Evolutionary conservation across 345 rosid species (phyloP).

Genomic region (Citrus trifoliata): DNA sequence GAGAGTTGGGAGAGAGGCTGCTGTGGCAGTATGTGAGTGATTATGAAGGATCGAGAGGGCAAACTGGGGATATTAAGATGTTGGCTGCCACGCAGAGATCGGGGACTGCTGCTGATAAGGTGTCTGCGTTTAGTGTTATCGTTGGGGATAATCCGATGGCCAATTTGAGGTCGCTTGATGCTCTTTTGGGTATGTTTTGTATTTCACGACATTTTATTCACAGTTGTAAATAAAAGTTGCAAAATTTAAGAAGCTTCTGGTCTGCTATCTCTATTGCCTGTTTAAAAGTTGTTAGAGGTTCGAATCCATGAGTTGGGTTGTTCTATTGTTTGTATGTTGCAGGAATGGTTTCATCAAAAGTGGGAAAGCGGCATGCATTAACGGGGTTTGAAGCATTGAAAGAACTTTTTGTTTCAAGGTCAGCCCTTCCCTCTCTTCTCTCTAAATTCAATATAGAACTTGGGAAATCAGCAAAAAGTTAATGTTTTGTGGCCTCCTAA

Average conservation of each 20-base stretch:
- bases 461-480: not conserved
- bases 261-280: not conserved
- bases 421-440: constrained; percentile 6
- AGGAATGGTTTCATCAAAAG: constrained; percentile 95
- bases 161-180: constrained; percentile 89
- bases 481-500: not conserved
- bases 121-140: constrained; percentile 81
- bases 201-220: no score
- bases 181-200: constrained; percentile 61
- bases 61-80: constrained; percentile 85
- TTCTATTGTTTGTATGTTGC: constrained; percentile 22
- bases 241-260: not conserved
- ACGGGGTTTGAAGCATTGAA: constrained; percentile 82
- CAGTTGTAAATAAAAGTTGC: no score
- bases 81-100: constrained; percentile 80
- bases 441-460: not conserved
- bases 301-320: not conserved
- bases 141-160: constrained; percentile 91
- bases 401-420: constrained; percentile 80
- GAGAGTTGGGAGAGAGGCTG: constrained; percentile 77
- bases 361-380: constrained; percentile 89
- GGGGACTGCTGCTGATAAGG: constrained; percentile 91
- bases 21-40: constrained; percentile 75
- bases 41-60: constrained; percentile 62
- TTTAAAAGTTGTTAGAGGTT: not conserved